Conservation (phyloP, 2,329 filamentous ascomycete species). For the Scedosporium boydii region DNA sequence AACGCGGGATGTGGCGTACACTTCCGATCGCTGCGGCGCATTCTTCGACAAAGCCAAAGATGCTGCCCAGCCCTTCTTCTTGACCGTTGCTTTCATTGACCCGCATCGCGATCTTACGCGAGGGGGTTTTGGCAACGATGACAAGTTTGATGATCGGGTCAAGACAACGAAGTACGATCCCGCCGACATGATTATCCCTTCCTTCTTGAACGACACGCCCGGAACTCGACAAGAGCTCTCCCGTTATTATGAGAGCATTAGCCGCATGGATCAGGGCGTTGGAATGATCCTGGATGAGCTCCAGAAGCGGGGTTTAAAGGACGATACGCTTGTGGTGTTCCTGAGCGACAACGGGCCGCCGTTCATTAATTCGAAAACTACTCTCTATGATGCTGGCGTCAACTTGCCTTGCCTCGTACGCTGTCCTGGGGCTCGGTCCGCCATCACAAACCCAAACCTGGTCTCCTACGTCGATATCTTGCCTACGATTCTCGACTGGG, state of each 20-base stretch:
- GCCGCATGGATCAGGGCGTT: conserved; percentile 30
- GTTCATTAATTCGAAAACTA: conserved; percentile 42
- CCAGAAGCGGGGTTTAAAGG: conserved; percentile 17
- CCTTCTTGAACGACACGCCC: conserved; percentile 28
- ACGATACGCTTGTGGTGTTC: conserved; percentile 33
- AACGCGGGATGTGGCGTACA: conserved; percentile 31
- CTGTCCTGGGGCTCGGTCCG: conserved; percentile 17
- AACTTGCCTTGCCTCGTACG: conserved; percentile 32
- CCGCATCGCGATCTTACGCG: conserved; percentile 33
- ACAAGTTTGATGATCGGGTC: conserved; percentile 15
- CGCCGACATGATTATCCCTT: conserved; percentile 27
- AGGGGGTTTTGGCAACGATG: conserved; percentile 33
- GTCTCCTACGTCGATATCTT: conserved; percentile 36
- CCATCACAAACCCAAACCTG: conserved; percentile 29
- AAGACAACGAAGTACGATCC: conserved; percentile 16
- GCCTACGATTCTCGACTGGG: conserved; percentile 34
- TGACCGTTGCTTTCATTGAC: conserved; percentile 36
- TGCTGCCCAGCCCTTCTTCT: conserved; percentile 26
- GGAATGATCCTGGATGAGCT: conserved; percentile 28
- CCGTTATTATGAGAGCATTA: conserved; percentile 31
- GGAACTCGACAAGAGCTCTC: conserved; percentile 31
- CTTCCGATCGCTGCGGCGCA: conserved; percentile 24
- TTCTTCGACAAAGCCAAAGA: conserved; percentile 27
- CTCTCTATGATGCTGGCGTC: conserved; percentile 36
- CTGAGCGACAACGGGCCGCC: conserved; percentile 38